Evolutionary conservation across 331 rosid genomes (phyloP).

Genomic region (Pyrus hybrid): DNA sequence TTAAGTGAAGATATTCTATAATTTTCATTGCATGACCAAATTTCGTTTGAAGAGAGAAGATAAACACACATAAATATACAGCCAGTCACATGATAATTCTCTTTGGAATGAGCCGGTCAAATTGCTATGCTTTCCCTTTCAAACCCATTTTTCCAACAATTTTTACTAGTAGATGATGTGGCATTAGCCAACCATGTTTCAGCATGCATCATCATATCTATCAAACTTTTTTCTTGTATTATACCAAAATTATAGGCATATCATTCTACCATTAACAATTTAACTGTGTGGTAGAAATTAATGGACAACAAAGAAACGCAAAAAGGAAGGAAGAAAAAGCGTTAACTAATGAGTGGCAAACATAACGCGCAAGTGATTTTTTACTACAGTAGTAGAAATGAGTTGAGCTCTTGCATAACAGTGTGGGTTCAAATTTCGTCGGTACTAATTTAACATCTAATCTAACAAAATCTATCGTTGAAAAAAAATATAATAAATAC

Average conservation of each 20-base stretch:
- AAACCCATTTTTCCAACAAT: not conserved
- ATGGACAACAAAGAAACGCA: not conserved
- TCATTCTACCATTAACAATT: not conserved
- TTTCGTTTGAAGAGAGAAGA: too few relatives aligned
- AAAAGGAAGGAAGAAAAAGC: not conserved
- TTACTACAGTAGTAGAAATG: too few relatives aligned
- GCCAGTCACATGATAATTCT: not conserved
- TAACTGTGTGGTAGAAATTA: not conserved
- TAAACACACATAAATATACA: too few relatives aligned
- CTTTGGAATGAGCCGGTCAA: not conserved
- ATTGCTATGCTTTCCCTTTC: not conserved
- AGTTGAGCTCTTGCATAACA: too few relatives aligned
- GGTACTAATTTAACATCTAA: too few relatives aligned
- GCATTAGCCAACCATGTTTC: not conserved
- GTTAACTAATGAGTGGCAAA: not conserved
- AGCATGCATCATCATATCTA: conserved; percentile 10
- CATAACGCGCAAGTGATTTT: not conserved
- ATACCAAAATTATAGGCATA: conserved; percentile 19
- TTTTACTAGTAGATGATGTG: not conserved
- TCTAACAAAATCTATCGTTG: too few relatives aligned
- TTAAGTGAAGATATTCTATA: too few relatives aligned
- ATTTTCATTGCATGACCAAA: too few relatives aligned
- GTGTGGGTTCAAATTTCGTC: accelerated
- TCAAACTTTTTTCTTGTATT: conserved; percentile 3
- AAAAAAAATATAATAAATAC: too few relatives aligned